These are phyloP conservation scores for Termitomyces sp. DNA, from an alignment of 1,284 basidiomycete genomes.

Conservation along the genomic window DNA sequence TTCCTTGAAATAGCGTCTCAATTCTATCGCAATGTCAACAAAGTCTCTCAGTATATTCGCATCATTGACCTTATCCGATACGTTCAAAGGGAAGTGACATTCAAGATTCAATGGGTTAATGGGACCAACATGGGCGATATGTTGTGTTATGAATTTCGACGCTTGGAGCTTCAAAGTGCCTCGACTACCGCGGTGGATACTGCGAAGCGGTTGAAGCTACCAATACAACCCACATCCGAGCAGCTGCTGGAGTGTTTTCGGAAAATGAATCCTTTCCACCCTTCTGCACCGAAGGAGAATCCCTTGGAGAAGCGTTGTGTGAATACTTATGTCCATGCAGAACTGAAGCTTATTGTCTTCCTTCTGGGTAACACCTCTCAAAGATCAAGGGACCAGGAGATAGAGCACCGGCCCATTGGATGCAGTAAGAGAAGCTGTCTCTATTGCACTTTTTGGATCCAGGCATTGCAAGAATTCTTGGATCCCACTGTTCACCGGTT, in stretches of 20 bases:
- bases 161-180: neutral
- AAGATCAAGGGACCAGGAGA: neutral
- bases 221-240: neutral
- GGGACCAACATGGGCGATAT: neutral
- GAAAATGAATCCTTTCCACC: neutral
- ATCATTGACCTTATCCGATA: neutral
- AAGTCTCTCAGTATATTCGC: neutral
- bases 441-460: neutral
- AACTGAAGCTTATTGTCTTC: neutral
- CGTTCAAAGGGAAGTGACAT: no score
- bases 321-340: neutral
- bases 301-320: neutral
- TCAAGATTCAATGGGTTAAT: neutral
- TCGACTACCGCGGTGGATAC: neutral
- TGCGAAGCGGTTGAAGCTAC: neutral
- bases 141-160: neutral
- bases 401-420: neutral
- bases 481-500: neutral
- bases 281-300: no score
- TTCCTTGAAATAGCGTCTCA: neutral
- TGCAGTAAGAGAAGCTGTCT: neutral
- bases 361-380: neutral
- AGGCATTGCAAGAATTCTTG: neutral
- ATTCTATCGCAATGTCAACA: neutral
- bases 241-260: neutral